phyloP scores from a whole-genome alignment of 1,284 basidiomycete species.

The Ganoderma boninense region DNA sequence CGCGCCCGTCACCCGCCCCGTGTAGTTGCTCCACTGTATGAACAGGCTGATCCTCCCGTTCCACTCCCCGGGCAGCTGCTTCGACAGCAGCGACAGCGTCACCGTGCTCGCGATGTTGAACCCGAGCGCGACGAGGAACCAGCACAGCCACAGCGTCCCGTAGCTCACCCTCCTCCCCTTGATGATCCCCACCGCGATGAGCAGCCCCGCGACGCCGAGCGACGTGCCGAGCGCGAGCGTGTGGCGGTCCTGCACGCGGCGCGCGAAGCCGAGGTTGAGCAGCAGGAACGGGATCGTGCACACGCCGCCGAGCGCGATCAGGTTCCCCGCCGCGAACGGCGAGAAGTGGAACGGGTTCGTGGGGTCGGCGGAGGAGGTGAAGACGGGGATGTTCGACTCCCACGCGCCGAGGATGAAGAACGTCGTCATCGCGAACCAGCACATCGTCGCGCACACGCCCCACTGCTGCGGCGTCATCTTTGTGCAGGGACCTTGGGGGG shows the following conservation, averaged over 20 bases:
- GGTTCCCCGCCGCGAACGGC: constrained; percentile 72
- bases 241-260: constrained; percentile 66
- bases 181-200: constrained; percentile 59
- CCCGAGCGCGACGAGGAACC: constrained; percentile 74
- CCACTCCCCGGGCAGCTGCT: constrained; percentile 70
- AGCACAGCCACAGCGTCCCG: constrained; percentile 64
- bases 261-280: constrained; percentile 63
- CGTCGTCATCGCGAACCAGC: constrained; percentile 77
- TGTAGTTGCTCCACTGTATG: constrained; percentile 75
- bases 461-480: constrained; percentile 39
- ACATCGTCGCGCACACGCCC: constrained; percentile 71
- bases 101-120: constrained; percentile 37
- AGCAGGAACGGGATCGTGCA: constrained; percentile 73
- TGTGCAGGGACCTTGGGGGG: constrained; percentile 1
- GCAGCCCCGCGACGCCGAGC: constrained; percentile 56
- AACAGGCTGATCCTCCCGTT: constrained; percentile 62
- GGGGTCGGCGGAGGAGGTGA: constrained; percentile 49
- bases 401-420: constrained; percentile 80
- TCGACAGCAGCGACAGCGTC: constrained; percentile 50
- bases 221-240: constrained; percentile 62
- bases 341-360: constrained; percentile 58
- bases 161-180: constrained; percentile 52
- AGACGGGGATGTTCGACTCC: constrained; percentile 78
- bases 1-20: constrained; percentile 68
- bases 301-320: constrained; percentile 73